Base-by-base conservation (phyloP, 495 filamentous ascomycete genomes). In the Pyrenula aspistea region DNA sequence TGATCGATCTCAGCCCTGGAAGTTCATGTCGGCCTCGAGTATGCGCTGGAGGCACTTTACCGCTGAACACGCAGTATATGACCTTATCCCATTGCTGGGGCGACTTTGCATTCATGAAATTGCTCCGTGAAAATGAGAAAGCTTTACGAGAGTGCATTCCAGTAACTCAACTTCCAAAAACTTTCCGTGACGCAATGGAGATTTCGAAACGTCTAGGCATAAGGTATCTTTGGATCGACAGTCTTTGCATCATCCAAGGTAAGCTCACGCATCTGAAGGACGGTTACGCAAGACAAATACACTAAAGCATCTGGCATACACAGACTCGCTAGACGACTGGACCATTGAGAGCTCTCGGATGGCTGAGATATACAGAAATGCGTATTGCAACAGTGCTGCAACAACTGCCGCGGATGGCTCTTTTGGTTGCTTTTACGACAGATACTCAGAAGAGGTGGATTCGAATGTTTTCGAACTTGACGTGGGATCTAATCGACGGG, bases 201-300 rank as follows among this genome's bases (percentile, higher is more conserved):
- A 24, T 52, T 10, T 21, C 50, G 22, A 52, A 24, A 20, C 54
- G 57, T 25, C 51, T 59, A 2, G 15, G 47, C 11, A 25, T 49
- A 21, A n/a, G 31, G 21, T 68, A 64, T 54, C 56, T 72, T 15
- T 71, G 70, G 68, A 69, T 72, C 49, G 69, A 71, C 53, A 59
- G 61, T 20, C 49, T 71, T 2, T 70, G 66, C 42, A 65, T 68
- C 19, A 58, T 68, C 25, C 62, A 69, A 57, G 31, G 31, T 42
- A 42, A 42, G 31, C 15, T 15, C 31, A 42, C 31, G 31, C 4
- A 42, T 15, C 4, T 42, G 4, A 42, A 42, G 15, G 8, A 4
- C 31, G 15, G 15, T n/a, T 15, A 42, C 31, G 31, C 31, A 42
- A 42, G 31, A 42, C 31, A 15, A 42, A 15, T 15, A 15, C 31